phyloP scores from a whole-genome alignment of 179 eudicot genomes.

The Beta macrorhiza region DNA sequence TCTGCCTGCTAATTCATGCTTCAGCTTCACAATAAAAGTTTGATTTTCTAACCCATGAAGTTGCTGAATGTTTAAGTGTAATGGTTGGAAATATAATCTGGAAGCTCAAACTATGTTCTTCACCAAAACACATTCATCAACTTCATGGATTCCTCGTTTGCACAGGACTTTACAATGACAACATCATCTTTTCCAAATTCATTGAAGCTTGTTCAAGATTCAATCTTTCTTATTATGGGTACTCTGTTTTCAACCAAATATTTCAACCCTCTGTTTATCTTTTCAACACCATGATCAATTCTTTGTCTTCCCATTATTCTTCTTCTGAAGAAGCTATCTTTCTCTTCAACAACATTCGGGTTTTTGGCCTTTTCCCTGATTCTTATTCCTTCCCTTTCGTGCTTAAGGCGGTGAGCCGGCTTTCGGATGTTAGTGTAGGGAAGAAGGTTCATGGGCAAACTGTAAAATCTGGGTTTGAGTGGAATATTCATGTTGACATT shows the following conservation, averaged over 20 bases:
- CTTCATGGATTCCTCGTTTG: constrained; percentile 33
- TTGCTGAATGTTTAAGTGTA: background rate
- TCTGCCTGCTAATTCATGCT: no score
- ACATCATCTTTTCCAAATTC: constrained; percentile 29
- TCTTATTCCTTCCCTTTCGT: constrained; percentile 44
- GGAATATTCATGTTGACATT: constrained; percentile 34
- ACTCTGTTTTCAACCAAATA: constrained; percentile 26
- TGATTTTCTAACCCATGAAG: background rate
- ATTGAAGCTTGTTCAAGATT: constrained; percentile 32
- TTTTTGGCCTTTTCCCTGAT: constrained; percentile 42
- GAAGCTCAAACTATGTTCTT: constrained; percentile 25
- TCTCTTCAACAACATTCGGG: constrained; percentile 31
- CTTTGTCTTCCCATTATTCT: constrained; percentile 33
- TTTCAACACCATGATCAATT: constrained; percentile 44
- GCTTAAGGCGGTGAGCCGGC: constrained; percentile 41
- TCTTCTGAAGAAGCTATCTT: constrained; percentile 35
- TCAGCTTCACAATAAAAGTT: no score
- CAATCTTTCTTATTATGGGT: constrained; percentile 24
- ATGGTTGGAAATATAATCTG: constrained; percentile 14
- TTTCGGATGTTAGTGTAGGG: constrained; percentile 33
- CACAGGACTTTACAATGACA: constrained; percentile 32
- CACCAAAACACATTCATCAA: constrained; percentile 33
- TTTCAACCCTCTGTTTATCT: constrained; percentile 30
- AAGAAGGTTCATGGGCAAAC: constrained; percentile 49
- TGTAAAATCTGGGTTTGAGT: constrained; percentile 33